Percentiles rank a stretch among this genome's conserved stretches.
These are phyloP conservation scores for Candida sanyaensis DNA, from an alignment of 1,139 yeast species.

Conservation along the genomic window DNA sequence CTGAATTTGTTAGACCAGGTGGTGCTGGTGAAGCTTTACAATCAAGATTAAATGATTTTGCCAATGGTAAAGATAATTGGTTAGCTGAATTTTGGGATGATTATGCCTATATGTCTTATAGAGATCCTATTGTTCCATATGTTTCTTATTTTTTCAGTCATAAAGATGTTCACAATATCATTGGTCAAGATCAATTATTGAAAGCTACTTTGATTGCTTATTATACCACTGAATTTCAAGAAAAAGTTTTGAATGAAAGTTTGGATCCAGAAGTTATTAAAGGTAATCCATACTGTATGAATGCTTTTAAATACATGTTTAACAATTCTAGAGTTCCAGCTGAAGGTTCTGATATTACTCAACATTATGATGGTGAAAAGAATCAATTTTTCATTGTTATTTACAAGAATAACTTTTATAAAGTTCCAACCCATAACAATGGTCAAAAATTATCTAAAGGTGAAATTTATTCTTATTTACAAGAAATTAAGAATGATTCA, in stretches of 20 bases:
- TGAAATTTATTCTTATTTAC: conserved; percentile 68
- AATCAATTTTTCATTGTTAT: conserved; percentile 75
- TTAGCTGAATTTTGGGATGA: conserved; percentile 92
- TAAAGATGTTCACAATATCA: conserved; percentile 57
- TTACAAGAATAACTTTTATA: conserved; percentile 80
- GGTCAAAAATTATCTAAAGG: conserved; percentile 60
- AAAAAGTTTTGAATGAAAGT: conserved; percentile 56
- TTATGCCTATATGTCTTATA: conserved; percentile 85
- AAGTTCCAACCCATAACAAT: conserved; percentile 66
- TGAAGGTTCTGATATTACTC: conserved; percentile 57
- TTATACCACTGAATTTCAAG: conserved; percentile 58
- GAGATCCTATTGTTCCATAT: conserved; percentile 92
- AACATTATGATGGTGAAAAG: conserved; percentile 47
- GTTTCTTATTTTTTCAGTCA: conserved; percentile 91
- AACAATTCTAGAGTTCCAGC: conserved; percentile 84
- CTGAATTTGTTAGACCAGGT: conserved; percentile 54
- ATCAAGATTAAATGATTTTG: conserved; percentile 58
- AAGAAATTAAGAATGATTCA: conserved; percentile 46
- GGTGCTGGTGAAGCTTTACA: conserved; percentile 75
- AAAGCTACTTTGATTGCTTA: conserved; percentile 69
- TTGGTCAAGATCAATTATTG: conserved; percentile 70
- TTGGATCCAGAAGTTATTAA: conserved; percentile 80
- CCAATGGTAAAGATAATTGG: conserved; percentile 80
- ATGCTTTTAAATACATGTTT: conserved; percentile 89
- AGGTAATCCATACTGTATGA: conserved; percentile 89